These are phyloP conservation scores for Yarrowia sp. DNA, from an alignment of 805 yeast genomes.

Conservation along the genomic window DNA sequence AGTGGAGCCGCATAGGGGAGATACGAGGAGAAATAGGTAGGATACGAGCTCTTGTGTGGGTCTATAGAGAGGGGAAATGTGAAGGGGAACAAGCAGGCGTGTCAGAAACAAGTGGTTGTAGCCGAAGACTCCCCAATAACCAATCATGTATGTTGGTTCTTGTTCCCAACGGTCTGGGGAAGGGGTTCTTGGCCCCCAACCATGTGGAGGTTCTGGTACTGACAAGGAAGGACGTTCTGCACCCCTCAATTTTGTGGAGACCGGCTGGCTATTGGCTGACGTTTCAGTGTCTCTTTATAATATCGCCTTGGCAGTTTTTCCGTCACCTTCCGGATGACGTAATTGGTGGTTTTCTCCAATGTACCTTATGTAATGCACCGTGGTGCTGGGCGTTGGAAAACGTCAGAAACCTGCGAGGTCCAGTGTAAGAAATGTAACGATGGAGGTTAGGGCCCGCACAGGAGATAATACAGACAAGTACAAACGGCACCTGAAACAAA, in stretches of 20 bases:
- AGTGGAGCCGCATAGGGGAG: constrained; percentile 9
- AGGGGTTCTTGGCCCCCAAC: constrained; percentile 31
- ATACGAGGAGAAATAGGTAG: background rate
- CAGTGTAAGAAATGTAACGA: constrained; percentile 34
- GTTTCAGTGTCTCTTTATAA: background rate
- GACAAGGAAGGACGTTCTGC: no score
- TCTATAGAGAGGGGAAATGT: background rate
- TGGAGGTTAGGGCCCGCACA: constrained; percentile 5
- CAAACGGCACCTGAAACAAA: constrained; percentile 5
- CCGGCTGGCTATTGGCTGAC: background rate
- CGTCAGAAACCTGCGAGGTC: constrained; percentile 17
- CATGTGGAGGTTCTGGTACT: background rate
- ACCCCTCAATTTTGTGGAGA: no score
- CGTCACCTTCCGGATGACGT: constrained; percentile 28
- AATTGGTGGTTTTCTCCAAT: constrained; percentile 1
- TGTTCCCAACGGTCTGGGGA: constrained; percentile 19
- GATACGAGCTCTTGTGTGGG: background rate
- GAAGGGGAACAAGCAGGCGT: no score
- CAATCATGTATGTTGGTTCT: background rate
- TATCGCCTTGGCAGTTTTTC: constrained; percentile 31
- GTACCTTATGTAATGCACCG: constrained; percentile 20
- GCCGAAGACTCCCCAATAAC: constrained; percentile 8
- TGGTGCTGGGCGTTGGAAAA: background rate
- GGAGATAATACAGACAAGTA: no score
- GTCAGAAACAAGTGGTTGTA: background rate